Evolutionary conservation across 768 basidiomycete species (phyloP), one percentile per base, ranked within the genome.

Genomic region (Phaffia australis): DNA sequence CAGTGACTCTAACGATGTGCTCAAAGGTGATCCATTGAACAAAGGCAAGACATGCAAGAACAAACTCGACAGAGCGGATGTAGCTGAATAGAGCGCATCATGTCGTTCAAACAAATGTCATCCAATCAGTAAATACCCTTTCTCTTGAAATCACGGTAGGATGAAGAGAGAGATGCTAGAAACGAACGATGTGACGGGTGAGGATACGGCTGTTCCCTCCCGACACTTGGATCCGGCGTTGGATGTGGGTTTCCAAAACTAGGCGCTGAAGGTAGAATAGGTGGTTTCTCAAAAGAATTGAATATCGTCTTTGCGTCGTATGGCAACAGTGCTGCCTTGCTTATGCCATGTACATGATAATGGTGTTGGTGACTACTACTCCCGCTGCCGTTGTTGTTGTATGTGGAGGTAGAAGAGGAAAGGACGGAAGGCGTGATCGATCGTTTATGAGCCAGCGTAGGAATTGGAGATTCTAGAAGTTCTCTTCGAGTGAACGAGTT

Each of bases 21-120:
- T 82, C 23, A 97, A 80, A 2, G 87, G 86, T 73, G 92, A 88
- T 47, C 90, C 88, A 60, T 93, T 93, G 79, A 97, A 97, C 4
- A 94, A 76, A 1, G 92, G 92, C 3, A 97, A 78, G 46, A 95
- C 86, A 74, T 89, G 85, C 42, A 93, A 84, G 75, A 92, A 88
- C 25, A 97, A 77, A 7, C 56, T 63, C 6, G 67, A 69, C 19
- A 69, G 57, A 1, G 67, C 62, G 4, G 67, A 69, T 0, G 62
- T 69, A 14, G 67, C 66, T 67, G 55, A 0, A 57, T 29, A 14
- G 1, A 32, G 6, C 35, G 35, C 35, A 42, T 42, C 35, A 42
- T 42, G 35, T 42, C 11, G 11, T 42, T 11, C 35, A 11, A 42
- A 5, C 35, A 42, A n/a, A n/a, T n/a, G n/a, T 42, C 11, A 42